These are phyloP conservation scores for Trapa incisa DNA, from an alignment of 345 rosid genomes.

Conservation along the genomic window DNA sequence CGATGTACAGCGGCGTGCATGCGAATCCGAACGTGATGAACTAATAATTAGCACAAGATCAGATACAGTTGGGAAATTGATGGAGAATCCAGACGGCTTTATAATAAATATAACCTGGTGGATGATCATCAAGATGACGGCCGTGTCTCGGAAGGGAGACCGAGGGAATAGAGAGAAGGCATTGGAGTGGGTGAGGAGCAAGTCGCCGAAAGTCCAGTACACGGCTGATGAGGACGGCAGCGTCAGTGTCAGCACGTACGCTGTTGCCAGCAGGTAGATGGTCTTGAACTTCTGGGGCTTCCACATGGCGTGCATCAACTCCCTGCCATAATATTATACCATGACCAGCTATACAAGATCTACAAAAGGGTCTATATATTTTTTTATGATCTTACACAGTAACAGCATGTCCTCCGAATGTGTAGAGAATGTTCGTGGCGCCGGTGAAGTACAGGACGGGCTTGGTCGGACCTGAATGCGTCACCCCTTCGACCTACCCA, in stretches of 20 bases:
- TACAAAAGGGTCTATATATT: too few relatives aligned
- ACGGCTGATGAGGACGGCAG: conserved; percentile 89
- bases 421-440: too few relatives aligned
- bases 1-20: conserved; percentile 94
- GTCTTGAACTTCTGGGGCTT: conserved; percentile 96
- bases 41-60: conserved; percentile 10
- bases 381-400: too few relatives aligned
- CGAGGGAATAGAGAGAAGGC: conserved; percentile 80
- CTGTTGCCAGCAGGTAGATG: conserved; percentile 66
- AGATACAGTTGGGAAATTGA: conserved; percentile 5
- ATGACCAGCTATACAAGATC: too few relatives aligned
- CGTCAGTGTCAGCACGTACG: conserved; percentile 83
- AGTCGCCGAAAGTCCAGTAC: conserved; percentile 95
- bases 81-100: too few relatives aligned
- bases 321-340: conserved; percentile 29
- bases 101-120: conserved; percentile 41
- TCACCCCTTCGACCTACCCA: too few relatives aligned
- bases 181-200: conserved; percentile 89
- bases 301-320: conserved; percentile 99
- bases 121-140: conserved; percentile 85
- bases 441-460: too few relatives aligned
- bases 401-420: too few relatives aligned
- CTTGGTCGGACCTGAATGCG: too few relatives aligned
- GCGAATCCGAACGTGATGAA: conserved; percentile 98
- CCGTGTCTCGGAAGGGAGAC: conserved; percentile 64